Evolutionary conservation across 805 yeast species (phyloP).

Genomic region (Barnettozyma californica): DNA sequence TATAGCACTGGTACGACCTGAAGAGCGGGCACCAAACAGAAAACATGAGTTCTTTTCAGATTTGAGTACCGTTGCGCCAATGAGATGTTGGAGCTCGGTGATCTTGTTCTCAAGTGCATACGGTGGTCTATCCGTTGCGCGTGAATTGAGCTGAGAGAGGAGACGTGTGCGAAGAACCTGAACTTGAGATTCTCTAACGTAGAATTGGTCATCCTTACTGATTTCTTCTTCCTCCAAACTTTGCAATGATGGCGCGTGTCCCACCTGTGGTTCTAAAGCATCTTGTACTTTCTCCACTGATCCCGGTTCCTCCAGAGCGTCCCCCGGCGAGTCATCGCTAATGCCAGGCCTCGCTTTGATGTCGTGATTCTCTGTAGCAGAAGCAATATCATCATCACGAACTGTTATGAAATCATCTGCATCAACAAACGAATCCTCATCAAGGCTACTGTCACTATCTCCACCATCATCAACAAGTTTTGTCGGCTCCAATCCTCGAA

Average conservation of each 20-base stretch:
- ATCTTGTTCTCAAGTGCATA: conserved; percentile 34
- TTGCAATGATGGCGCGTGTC: not conserved
- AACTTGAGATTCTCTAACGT: conserved; percentile 1
- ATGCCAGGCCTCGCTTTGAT: not conserved
- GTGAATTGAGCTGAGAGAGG: conserved; percentile 24
- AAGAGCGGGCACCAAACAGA: conserved; percentile 72
- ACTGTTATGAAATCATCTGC: not conserved
- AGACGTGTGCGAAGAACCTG: conserved; percentile 17
- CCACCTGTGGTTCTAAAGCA: not conserved
- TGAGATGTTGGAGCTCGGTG: conserved; percentile 47
- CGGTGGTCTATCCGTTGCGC: conserved; percentile 17
- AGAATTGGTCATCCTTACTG: not conserved
- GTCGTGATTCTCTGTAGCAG: not conserved
- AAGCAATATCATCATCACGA: conserved; percentile 4
- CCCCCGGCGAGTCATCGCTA: not conserved
- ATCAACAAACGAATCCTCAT: conserved; percentile 5
- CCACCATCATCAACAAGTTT: conserved; percentile 38
- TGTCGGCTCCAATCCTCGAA: not conserved
- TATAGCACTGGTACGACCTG: conserved; percentile 68
- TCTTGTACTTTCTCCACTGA: not conserved
- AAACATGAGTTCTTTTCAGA: conserved; percentile 79
- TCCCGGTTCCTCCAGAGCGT: not conserved
- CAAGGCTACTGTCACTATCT: conserved; percentile 32
- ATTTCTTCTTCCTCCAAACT: not conserved
- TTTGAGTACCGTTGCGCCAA: conserved; percentile 59